phyloP scores from a whole-genome alignment of 768 basidiomycete species.

The Termitomyces sp. region DNA sequence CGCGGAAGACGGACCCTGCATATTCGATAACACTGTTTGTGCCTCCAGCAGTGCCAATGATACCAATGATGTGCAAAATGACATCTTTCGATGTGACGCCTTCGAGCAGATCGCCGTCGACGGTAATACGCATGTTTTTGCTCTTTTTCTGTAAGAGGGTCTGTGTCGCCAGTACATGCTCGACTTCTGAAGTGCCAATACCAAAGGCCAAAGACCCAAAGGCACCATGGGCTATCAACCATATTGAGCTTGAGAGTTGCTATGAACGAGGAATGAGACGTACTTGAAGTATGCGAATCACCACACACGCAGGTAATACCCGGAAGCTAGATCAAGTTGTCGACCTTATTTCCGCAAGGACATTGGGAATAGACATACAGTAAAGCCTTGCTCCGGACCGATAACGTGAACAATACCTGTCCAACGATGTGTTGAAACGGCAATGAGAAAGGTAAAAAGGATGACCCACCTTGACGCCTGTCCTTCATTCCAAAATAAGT shows the following conservation, averaged over 20 bases:
- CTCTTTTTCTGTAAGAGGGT: constrained; percentile 81
- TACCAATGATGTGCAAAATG: constrained; percentile 83
- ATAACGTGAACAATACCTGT: constrained; percentile 84
- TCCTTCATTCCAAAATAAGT: constrained; percentile 92
- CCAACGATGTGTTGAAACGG: constrained; percentile 2
- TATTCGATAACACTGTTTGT: constrained; percentile 92
- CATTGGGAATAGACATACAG: constrained; percentile 33
- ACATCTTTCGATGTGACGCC: constrained; percentile 90
- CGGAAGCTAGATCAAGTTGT: constrained; percentile 41
- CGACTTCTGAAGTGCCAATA: constrained; percentile 91
- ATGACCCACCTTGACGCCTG: constrained; percentile 67
- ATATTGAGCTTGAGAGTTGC: constrained; percentile 1
- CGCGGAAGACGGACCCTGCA: constrained; percentile 81
- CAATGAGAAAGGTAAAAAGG: neutral
- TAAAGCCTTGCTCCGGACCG: constrained; percentile 92
- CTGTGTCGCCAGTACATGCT: constrained; percentile 91
- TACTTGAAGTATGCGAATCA: constrained; percentile 91
- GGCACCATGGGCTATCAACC: constrained; percentile 70
- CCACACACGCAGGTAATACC: constrained; percentile 85
- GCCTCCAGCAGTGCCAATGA: constrained; percentile 91
- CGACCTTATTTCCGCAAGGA: neutral
- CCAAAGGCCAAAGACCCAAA: constrained; percentile 92
- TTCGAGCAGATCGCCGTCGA: constrained; percentile 74
- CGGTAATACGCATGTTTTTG: constrained; percentile 90
- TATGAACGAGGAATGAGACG: constrained; percentile 20